These are phyloP conservation scores for Physcomitrium patens DNA, from an alignment of 225 moss, liverwort and hornwort genomes.

Conservation along the genomic window DNA sequence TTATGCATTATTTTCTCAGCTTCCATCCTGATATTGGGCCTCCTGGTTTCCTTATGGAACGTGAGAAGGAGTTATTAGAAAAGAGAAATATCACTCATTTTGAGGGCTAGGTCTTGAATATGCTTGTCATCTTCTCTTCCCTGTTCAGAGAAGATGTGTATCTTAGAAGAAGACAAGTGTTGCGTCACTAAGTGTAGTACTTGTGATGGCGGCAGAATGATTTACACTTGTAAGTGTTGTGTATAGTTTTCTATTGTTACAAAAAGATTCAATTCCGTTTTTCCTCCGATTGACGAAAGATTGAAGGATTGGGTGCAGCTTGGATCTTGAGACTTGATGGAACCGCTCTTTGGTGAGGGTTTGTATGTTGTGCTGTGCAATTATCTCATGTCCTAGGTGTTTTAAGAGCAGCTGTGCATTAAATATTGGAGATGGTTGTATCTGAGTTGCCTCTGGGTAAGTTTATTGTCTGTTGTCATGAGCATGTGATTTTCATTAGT, in stretches of 20 bases:
- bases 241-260: constrained; percentile 67
- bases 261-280: constrained; percentile 40
- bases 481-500: no score
- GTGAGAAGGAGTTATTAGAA: no score
- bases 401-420: no score
- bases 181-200: constrained; percentile 42
- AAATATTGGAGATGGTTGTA: no score
- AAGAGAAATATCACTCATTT: constrained; percentile 34
- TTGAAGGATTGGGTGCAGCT: constrained; percentile 49
- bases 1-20: constrained; percentile 29
- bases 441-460: no score
- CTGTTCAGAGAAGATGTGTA: constrained; percentile 57
- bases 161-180: constrained; percentile 57
- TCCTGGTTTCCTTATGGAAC: background rate
- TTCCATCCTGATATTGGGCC: constrained; percentile 37
- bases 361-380: no score
- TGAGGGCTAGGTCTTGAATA: constrained; percentile 47
- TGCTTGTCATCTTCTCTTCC: constrained; percentile 53
- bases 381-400: no score
- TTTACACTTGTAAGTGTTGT: constrained; percentile 60
- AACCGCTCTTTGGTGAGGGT: no score
- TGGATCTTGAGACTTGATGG: constrained; percentile 29
- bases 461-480: no score
- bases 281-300: constrained; percentile 47
- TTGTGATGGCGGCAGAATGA: constrained; percentile 43